A percentile compares a stretch with the other conserved stretches of the same genome.
These are phyloP conservation scores for Aureobasidium sp. DNA, from an alignment of 2,329 filamentous ascomycete species.

Conservation along the genomic window DNA sequence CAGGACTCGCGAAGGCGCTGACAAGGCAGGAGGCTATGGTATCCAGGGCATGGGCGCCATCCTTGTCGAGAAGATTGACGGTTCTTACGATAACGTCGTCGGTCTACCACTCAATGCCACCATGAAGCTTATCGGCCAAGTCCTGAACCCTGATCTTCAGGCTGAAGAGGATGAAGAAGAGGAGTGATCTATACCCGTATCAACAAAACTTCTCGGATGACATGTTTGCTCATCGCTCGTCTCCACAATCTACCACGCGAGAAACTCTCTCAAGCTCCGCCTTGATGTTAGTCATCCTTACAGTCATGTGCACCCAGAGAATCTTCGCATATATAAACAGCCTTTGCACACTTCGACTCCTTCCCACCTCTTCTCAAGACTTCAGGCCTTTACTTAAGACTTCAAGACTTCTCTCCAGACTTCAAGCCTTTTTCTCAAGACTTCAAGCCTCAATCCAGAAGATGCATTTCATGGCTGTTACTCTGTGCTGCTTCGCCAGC, in stretches of 20 bases:
- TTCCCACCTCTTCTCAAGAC: neutral
- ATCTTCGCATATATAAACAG: neutral
- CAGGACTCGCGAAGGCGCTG: constrained; percentile 79
- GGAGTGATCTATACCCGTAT: neutral
- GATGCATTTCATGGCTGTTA: neutral
- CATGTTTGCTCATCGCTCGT: neutral
- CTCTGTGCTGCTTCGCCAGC: neutral
- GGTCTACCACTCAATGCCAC: constrained; percentile 76
- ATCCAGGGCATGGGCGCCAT: constrained; percentile 84
- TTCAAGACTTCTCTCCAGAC: neutral
- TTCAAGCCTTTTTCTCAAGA: neutral
- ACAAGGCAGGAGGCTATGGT: constrained; percentile 95
- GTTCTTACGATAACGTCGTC: constrained; percentile 88
- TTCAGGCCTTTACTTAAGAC: too few species aligned
- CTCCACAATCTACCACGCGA: neutral
- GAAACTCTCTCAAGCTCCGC: neutral
- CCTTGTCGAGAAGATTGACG: constrained; percentile 82
- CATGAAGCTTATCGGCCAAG: constrained; percentile 77
- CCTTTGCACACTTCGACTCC: neutral
- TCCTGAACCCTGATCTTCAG: constrained; percentile 64
- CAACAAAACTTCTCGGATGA: neutral
- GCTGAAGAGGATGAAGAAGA: constrained; percentile 42
- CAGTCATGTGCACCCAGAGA: neutral
- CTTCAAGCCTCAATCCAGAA: neutral
- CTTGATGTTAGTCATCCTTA: neutral